Base-by-base conservation (phyloP, 2,329 filamentous ascomycete genomes). In the Cyphellophora attinorum region DNA sequence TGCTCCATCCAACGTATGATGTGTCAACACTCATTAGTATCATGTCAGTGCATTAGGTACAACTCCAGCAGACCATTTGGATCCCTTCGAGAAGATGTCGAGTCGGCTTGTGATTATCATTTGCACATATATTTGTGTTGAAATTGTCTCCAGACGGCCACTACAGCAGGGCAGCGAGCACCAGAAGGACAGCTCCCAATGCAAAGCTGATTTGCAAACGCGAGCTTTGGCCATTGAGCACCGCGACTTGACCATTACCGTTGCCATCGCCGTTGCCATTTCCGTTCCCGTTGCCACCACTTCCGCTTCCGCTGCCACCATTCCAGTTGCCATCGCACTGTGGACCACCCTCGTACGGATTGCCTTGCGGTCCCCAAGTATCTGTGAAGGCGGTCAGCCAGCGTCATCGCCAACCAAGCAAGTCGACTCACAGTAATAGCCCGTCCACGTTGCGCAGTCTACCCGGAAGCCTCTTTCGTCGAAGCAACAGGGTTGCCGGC, bases 391-490 rank as follows among this genome's bases (percentile, higher is more conserved):
- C 28, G n/a, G 29, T 31, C 19, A 31, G 29, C 13, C 13, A 18
- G 29, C 11, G 10, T 8, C 5, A 11, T 4, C 10, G 19, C 5
- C 5, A 11, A 10, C 8, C 14, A 19, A 31, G 5, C 18, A 18
- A 19, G 5, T 6, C 17, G 6, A 31, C 29, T 4, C 12, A 31
- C 29, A 51, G 27, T 47, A 46, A 23, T 51, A 51, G 10, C 48
- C 48, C 5, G 48, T 49, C 48, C 48, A 51, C 19, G 42, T 44
- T 8, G 43, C 47, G 34, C 48, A 51, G 32, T 51, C 40, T 8
- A 51, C 48, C 14, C 45, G 42, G 34, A 47, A 45, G 11, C 48
- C 48, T 30, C 38, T 46, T 16, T 51, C 48, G 31, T 51, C 39
- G 34, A 44, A 51, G 35, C 48, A 51, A 32, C 40, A 42, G 33